Percentiles rank a stretch among this genome's conserved stretches.
Conservation (phyloP, 2,329 filamentous ascomycete species). For the Pezicula rhizophila region DNA sequence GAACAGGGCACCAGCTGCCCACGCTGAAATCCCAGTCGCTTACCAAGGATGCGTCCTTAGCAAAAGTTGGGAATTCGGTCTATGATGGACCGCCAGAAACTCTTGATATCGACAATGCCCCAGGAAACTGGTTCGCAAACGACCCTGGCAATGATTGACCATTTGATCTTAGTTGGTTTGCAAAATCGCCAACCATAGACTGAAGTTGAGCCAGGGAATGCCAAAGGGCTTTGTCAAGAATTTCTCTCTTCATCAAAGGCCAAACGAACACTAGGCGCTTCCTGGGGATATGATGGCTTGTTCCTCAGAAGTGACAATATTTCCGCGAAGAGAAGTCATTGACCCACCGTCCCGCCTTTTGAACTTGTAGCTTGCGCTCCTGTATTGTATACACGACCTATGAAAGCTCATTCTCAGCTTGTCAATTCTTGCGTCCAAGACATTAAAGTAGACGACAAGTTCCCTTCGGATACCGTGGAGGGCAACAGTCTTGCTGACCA, state of each 20-base stretch:
- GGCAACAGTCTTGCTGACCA: no score
- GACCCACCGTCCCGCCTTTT: no score
- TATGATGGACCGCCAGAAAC: neutral
- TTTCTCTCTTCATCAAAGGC: conserved; percentile 7
- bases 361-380: no score
- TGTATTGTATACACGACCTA: no score
- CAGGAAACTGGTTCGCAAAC: conserved; percentile 13
- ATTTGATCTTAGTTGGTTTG: conserved; percentile 9
- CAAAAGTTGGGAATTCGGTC: conserved; percentile 1
- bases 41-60: neutral
- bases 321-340: no score
- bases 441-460: no score
- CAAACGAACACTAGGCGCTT: no score
- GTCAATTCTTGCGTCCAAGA: no score
- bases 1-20: conserved; percentile 17
- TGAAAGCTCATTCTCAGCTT: no score
- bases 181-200: neutral
- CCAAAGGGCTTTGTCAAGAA: conserved; percentile 11
- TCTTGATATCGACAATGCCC: conserved; percentile 1
- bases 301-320: no score
- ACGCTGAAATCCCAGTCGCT: conserved; percentile 10
- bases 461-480: no score
- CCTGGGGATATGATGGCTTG: no score
- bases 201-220: conserved; percentile 7
- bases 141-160: conserved; percentile 9